These are phyloP conservation scores for Nakaseomyces sp. DNA, from an alignment of 1,139 yeast species.

Conservation along the genomic window DNA sequence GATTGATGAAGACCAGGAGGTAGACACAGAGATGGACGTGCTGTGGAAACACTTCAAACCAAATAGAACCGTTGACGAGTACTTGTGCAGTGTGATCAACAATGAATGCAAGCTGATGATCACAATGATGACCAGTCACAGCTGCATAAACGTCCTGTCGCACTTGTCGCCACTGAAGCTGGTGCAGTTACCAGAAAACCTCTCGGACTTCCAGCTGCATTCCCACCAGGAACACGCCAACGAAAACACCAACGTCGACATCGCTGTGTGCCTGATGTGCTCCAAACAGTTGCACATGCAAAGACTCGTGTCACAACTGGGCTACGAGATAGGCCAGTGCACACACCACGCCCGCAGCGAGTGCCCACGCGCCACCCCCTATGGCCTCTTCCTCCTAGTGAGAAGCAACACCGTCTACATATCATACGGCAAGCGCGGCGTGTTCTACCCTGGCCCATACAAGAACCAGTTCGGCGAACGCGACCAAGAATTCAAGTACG, in stretches of 20 bases:
- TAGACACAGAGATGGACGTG: neutral
- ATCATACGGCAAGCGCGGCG: constrained; percentile 58
- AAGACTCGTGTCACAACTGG: constrained; percentile 35
- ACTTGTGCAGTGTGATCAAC: neutral
- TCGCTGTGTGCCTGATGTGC: constrained; percentile 83
- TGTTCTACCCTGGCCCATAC: constrained; percentile 79
- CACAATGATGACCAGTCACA: constrained; percentile 1
- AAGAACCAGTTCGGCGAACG: constrained; percentile 81
- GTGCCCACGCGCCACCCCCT: constrained; percentile 46
- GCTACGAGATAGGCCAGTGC: constrained; percentile 52
- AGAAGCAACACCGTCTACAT: constrained; percentile 60
- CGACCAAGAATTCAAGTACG: constrained; percentile 64
- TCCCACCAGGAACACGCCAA: constrained; percentile 9
- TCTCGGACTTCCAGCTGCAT: constrained; percentile 55
- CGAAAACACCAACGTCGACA: constrained; percentile 40
- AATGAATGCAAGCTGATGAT: neutral
- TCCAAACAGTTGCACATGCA: constrained; percentile 65
- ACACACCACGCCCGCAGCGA: constrained; percentile 54
- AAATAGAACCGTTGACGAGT: neutral
- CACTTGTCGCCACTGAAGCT: constrained; percentile 53
- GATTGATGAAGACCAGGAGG: too few species aligned
- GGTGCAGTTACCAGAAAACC: constrained; percentile 52
- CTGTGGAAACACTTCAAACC: neutral
- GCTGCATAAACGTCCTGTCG: neutral
- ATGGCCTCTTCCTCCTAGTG: constrained; percentile 75